Conservation (phyloP, 139 green algal genomes). For the Closterium sp. region DNA sequence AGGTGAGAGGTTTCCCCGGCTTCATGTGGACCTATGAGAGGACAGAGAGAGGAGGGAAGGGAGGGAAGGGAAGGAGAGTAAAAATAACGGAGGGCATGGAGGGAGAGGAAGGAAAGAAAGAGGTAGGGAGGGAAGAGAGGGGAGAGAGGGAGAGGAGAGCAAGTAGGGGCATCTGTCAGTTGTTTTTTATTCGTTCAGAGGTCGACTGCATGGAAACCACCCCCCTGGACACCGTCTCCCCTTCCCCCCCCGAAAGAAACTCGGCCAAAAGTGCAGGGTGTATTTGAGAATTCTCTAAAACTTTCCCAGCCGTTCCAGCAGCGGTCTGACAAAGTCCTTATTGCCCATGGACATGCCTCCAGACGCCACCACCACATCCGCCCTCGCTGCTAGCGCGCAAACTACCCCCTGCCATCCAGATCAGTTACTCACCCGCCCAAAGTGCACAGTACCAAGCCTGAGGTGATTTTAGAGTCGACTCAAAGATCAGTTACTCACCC, state of each 20-base stretch:
- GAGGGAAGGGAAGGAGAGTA: neutral
- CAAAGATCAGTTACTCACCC: no score
- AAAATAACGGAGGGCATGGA: neutral
- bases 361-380: constrained; percentile 68
- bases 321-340: constrained; percentile 89
- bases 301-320: constrained; percentile 80
- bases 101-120: neutral
- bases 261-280: constrained; percentile 78
- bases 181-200: no score
- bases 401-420: no score
- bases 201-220: no score
- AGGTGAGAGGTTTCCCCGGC: neutral
- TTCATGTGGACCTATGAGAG: neutral
- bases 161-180: no score
- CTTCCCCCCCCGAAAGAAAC: neutral
- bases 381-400: constrained; percentile 60
- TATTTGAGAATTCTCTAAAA: no score
- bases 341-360: constrained; percentile 97
- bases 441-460: constrained; percentile 79
- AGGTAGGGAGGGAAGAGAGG: neutral
- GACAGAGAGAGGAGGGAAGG: neutral
- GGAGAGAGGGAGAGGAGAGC: neutral
- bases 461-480: no score
- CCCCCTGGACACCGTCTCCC: neutral
- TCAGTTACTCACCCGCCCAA: constrained; percentile 64